Conservation (phyloP, 73 alveolate species). For the Urostyla sp. region DNA sequence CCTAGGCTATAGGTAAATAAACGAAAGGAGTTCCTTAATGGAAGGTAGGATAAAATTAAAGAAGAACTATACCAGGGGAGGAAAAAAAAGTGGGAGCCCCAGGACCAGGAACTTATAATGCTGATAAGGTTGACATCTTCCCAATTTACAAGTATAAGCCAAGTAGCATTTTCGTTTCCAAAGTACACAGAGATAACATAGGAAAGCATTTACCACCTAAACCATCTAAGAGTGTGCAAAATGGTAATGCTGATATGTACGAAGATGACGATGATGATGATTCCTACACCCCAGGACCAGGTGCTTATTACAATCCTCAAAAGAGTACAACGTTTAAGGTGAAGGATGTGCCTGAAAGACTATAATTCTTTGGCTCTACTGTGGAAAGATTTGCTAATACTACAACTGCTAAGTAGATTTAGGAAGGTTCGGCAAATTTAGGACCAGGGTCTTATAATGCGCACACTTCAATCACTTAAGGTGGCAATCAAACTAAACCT, state of each 20-base stretch:
- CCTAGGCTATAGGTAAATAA: background rate
- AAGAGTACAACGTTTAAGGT: constrained; percentile 53
- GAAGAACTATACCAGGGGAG: constrained; percentile 13
- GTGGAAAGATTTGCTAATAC: constrained; percentile 69
- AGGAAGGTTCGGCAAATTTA: constrained; percentile 17
- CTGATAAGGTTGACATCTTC: constrained; percentile 68
- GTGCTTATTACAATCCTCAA: constrained; percentile 57
- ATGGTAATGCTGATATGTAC: constrained; percentile 57
- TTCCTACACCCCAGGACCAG: constrained; percentile 81
- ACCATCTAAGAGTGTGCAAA: background rate
- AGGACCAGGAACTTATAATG: constrained; percentile 81
- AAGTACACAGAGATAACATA: constrained; percentile 56
- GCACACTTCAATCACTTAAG: too few species aligned
- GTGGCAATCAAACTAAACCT: background rate
- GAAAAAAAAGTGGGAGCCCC: constrained; percentile 40
- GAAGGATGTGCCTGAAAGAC: constrained; percentile 69
- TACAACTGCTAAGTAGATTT: constrained; percentile 11
- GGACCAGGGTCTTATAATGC: constrained; percentile 68
- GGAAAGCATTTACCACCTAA: constrained; percentile 28
- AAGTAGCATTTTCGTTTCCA: constrained; percentile 70
- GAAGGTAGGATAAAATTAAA: constrained; percentile 31
- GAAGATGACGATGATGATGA: constrained; percentile 65
- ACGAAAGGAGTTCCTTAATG: constrained; percentile 64
- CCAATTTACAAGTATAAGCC: constrained; percentile 80
- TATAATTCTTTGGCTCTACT: constrained; percentile 80